Percentiles rank a stretch among this genome's conserved stretches.
Evolutionary conservation across 192 early-diverging fungal species (phyloP).

Genomic region (Backusella mclennaniae): DNA sequence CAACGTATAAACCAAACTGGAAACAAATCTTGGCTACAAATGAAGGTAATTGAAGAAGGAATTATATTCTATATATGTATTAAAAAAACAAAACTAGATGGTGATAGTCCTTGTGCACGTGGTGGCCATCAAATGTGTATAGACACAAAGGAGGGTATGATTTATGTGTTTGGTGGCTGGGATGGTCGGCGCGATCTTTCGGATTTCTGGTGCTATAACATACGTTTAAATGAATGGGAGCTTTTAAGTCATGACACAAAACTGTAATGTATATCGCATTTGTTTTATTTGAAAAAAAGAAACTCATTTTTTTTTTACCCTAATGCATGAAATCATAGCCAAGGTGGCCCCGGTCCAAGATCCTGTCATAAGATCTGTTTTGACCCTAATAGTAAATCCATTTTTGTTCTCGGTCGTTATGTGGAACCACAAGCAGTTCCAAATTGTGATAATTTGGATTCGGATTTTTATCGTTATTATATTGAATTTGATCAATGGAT

Average conservation of each 20-base stretch:
- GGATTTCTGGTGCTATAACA: slow-evolving; percentile 87
- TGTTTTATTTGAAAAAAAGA: neutral
- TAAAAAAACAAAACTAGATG: slow-evolving; percentile 16
- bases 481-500: slow-evolving; percentile 66
- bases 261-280: slow-evolving; percentile 39
- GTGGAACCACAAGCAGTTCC: slow-evolving; percentile 69
- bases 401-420: slow-evolving; percentile 90
- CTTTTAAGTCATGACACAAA: slow-evolving; percentile 76
- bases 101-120: slow-evolving; percentile 58
- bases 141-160: slow-evolving; percentile 65
- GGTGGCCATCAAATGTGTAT: slow-evolving; percentile 99
- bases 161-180: slow-evolving; percentile 96
- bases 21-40: slow-evolving; percentile 39
- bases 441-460: slow-evolving; percentile 62
- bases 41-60: slow-evolving; percentile 29
- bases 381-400: slow-evolving; percentile 66
- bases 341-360: slow-evolving; percentile 83
- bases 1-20: slow-evolving; percentile 77
- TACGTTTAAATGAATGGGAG: slow-evolving; percentile 63
- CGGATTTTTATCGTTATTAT: slow-evolving; percentile 91
- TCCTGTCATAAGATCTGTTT: slow-evolving; percentile 94
- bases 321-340: slow-evolving; percentile 40
- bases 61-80: slow-evolving; percentile 23
- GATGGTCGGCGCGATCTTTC: slow-evolving; percentile 82
- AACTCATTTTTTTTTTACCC: neutral